phyloP scores from a whole-genome alignment of 495 filamentous ascomycete species.

The Penicillium angulare region DNA sequence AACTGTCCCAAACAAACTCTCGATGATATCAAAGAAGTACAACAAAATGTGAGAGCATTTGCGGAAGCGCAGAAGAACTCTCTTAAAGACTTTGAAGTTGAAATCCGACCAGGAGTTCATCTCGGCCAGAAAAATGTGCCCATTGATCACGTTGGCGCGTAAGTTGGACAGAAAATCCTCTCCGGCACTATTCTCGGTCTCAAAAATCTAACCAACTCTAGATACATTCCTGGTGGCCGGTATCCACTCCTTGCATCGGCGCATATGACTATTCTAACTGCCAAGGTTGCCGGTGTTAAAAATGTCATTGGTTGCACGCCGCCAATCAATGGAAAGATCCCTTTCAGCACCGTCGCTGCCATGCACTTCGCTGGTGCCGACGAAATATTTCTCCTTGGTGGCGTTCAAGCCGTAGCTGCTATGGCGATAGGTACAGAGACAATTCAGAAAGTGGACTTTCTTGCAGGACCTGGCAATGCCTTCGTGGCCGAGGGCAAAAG shows the following conservation, averaged over 20 bases:
- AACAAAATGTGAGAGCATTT: constrained; percentile 49
- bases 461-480: constrained; percentile 54
- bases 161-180: constrained; percentile 9
- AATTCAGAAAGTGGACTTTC: constrained; percentile 50
- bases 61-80: constrained; percentile 43
- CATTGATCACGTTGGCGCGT: constrained; percentile 35
- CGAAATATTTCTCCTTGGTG: constrained; percentile 51
- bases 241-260: constrained; percentile 56
- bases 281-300: constrained; percentile 52
- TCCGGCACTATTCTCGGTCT: neutral
- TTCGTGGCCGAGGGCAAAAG: constrained; percentile 56
- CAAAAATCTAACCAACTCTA: too few relatives aligned
- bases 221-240: constrained; percentile 52
- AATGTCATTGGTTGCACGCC: constrained; percentile 52
- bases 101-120: constrained; percentile 48
- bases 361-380: constrained; percentile 54
- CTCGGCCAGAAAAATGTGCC: constrained; percentile 50
- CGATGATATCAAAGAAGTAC: constrained; percentile 52
- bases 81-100: constrained; percentile 47
- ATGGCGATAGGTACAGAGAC: constrained; percentile 82
- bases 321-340: constrained; percentile 50
- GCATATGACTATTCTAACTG: constrained; percentile 58
- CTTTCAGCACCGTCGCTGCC: constrained; percentile 49
- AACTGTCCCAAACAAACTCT: constrained; percentile 40
- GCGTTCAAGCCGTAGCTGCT: constrained; percentile 61